phyloP scores from a whole-genome alignment of 345 rosid genomes.

The Murraya koenigii region DNA sequence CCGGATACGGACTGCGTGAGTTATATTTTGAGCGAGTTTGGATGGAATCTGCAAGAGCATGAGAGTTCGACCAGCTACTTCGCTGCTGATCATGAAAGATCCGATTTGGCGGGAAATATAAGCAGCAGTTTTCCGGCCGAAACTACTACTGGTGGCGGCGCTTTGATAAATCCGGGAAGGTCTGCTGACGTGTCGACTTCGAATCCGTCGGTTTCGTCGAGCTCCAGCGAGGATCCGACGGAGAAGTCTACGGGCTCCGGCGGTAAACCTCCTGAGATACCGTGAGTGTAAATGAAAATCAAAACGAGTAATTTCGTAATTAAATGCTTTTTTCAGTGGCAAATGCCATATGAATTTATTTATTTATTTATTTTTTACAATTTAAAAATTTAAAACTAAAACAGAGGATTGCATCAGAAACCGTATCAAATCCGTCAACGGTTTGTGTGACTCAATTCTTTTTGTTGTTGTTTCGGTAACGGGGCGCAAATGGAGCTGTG shows the following conservation, averaged over 20 bases:
- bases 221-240: slow-evolving; percentile 81
- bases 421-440: slow-evolving; percentile 13
- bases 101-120: slow-evolving; percentile 27
- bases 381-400: background rate
- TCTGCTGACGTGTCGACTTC: slow-evolving; percentile 51
- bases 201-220: slow-evolving; percentile 68
- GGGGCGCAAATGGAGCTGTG: slow-evolving; percentile 27
- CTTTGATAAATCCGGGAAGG: background rate
- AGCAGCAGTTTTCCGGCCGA: slow-evolving; percentile 11
- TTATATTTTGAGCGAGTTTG: slow-evolving; percentile 62
- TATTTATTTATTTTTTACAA: background rate
- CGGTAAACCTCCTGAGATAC: slow-evolving; percentile 69
- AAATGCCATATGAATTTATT: background rate
- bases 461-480: background rate
- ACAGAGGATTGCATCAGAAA: background rate
- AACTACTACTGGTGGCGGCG: slow-evolving; percentile 7
- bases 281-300: slow-evolving; percentile 57
- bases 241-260: slow-evolving; percentile 81
- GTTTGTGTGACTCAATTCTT: background rate
- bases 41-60: slow-evolving; percentile 52
- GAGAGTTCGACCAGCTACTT: slow-evolving; percentile 8
- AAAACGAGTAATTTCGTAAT: slow-evolving; percentile 15
- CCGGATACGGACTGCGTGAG: slow-evolving; percentile 39
- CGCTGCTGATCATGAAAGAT: slow-evolving; percentile 7
- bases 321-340: slow-evolving; percentile 7